Percentiles rank a stretch among this genome's conserved stretches.
Evolutionary conservation across 108 stramenopile genomes (phyloP).

Genomic region (Mayamaea pseudoterrestris): DNA sequence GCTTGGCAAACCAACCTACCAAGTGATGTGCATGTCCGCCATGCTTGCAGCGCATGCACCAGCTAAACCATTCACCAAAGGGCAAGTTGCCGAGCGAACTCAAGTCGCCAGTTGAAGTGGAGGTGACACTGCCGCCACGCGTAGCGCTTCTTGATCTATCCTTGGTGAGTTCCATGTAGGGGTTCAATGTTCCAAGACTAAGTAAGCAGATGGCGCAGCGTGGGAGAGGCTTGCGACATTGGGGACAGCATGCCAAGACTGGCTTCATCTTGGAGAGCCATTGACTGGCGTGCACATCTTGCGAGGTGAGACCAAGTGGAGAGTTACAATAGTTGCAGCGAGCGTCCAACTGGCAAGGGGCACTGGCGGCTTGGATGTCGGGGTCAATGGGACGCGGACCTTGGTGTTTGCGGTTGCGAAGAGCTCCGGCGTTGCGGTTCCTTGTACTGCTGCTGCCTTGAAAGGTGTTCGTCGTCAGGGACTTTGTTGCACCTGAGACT

Average conservation of each 20-base stretch:
- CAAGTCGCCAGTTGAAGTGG: conserved; percentile 31
- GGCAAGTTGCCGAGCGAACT: conserved; percentile 49
- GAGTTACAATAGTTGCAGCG: conserved; percentile 82
- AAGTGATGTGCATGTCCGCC: conserved; percentile 77
- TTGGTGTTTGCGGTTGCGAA: background rate
- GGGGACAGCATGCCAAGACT: conserved; percentile 76
- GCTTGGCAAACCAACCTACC: conserved; percentile 79
- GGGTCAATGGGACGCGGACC: conserved; percentile 16
- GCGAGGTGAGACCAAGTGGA: conserved; percentile 44
- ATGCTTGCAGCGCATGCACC: conserved; percentile 87
- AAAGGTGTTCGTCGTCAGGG: too few relatives aligned
- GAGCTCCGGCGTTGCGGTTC: conserved; percentile 6
- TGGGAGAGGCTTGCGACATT: conserved; percentile 79
- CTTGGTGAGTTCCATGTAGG: conserved; percentile 71
- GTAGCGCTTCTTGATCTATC: conserved; percentile 23
- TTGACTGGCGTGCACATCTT: conserved; percentile 57
- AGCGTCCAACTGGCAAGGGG: conserved; percentile 44
- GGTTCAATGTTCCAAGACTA: conserved; percentile 71
- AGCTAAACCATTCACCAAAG: conserved; percentile 82
- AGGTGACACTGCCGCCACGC: conserved; percentile 10
- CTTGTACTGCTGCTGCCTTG: background rate
- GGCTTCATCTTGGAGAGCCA: conserved; percentile 77
- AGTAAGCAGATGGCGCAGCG: conserved; percentile 79
- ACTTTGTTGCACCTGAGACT: background rate
- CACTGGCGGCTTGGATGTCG: conserved; percentile 13